phyloP scores from a whole-genome alignment of 306 rosid species.

The Lathyrus tuberosus region DNA sequence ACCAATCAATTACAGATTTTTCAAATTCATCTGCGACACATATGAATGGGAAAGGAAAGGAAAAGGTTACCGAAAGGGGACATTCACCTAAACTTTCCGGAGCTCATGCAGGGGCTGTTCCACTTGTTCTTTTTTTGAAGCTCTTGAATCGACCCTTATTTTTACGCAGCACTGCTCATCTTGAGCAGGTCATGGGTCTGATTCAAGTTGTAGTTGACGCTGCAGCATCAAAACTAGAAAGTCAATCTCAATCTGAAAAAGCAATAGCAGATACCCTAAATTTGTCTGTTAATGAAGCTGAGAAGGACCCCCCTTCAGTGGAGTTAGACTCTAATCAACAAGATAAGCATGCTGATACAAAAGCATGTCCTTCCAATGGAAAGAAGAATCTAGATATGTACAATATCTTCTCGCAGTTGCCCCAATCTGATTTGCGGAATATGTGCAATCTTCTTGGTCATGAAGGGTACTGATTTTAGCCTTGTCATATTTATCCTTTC shows the following conservation, averaged over 20 bases:
- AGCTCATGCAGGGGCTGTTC: slow-evolving; percentile 59
- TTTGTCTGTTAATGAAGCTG: slow-evolving; percentile 56
- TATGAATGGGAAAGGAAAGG: slow-evolving; percentile 88
- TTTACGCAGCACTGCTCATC: slow-evolving; percentile 80
- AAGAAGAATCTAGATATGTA: slow-evolving; percentile 59
- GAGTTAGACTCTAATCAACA: slow-evolving; percentile 65
- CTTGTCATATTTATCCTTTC: slow-evolving; percentile 29
- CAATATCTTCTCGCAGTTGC: slow-evolving; percentile 71
- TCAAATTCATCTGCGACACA: slow-evolving; percentile 46
- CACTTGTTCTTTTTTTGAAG: slow-evolving; percentile 74
- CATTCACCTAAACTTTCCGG: slow-evolving; percentile 42
- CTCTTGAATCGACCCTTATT: slow-evolving; percentile 81
- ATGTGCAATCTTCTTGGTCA: slow-evolving; percentile 88
- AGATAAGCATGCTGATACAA: slow-evolving; percentile 54
- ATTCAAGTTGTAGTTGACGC: slow-evolving; percentile 77
- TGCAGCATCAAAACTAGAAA: slow-evolving; percentile 81
- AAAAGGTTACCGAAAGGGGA: slow-evolving; percentile 67
- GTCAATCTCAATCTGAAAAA: slow-evolving; percentile 63
- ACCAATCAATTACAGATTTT: slow-evolving; percentile 58
- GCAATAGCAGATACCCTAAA: slow-evolving; percentile 47
- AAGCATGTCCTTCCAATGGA: slow-evolving; percentile 58
- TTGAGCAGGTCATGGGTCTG: slow-evolving; percentile 93
- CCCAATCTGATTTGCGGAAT: slow-evolving; percentile 77
- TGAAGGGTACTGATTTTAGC: slow-evolving; percentile 71
- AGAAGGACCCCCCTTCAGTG: slow-evolving; percentile 56